These are phyloP conservation scores for Volvox carteri DNA, from an alignment of 163 green algal genomes.

Conservation along the genomic window DNA sequence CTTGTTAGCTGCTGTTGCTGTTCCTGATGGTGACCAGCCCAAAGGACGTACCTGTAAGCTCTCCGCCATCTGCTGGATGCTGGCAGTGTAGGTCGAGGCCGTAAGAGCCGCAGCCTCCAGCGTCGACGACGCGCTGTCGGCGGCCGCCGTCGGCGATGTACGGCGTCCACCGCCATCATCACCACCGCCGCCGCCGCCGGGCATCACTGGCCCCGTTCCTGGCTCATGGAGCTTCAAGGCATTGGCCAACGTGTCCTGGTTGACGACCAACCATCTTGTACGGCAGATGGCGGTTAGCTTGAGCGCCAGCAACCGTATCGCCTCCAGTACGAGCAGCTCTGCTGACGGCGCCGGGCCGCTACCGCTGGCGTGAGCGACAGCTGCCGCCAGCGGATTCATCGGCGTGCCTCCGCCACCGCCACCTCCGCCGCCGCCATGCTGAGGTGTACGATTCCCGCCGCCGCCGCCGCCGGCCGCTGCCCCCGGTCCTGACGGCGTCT, in stretches of 20 bases:
- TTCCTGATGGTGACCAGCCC: too few relatives aligned
- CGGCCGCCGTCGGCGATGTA: conserved; percentile 28
- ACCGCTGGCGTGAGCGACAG: not conserved
- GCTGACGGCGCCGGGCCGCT: not conserved
- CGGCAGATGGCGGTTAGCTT: conserved; percentile 55
- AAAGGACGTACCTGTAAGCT: conserved; percentile 34
- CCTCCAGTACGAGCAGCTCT: conserved; percentile 51
- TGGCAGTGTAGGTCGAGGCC: conserved; percentile 36
- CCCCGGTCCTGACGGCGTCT: not conserved
- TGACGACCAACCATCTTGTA: conserved; percentile 44
- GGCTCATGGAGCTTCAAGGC: conserved; percentile 42
- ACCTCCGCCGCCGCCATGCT: conserved; percentile 27
- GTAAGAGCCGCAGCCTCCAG: conserved; percentile 44
- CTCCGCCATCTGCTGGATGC: conserved; percentile 53
- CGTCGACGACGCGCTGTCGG: conserved; percentile 39
- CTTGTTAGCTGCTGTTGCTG: too few relatives aligned
- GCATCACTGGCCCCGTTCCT: not conserved
- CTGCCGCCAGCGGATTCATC: not conserved
- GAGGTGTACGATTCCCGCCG: conserved; percentile 13
- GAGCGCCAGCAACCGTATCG: conserved; percentile 45
- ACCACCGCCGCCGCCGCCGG: not conserved
- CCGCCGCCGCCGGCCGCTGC: not conserved
- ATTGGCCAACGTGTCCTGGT: conserved; percentile 24
- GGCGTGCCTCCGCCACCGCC: conserved; percentile 22
- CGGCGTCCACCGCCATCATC: not conserved